Conservation (phyloP, 805 yeast genomes). For the Starmerella vaccinii region DNA sequence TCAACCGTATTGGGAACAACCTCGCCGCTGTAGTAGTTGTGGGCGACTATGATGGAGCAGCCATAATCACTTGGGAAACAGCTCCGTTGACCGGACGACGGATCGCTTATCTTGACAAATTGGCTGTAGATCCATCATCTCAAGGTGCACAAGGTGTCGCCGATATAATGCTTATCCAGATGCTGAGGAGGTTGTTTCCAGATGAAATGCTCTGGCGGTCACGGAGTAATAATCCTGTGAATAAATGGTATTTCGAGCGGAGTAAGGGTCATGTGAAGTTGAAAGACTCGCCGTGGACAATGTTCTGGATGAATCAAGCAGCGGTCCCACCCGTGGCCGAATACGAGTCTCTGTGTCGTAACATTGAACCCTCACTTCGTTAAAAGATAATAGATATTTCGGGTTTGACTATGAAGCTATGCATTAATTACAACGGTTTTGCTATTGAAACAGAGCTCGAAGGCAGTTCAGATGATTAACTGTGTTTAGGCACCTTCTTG, state of each 20-base stretch:
- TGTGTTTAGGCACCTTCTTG: slow-evolving; percentile 82
- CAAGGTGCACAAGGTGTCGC: slow-evolving; percentile 94
- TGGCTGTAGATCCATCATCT: slow-evolving; percentile 71
- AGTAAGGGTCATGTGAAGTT: slow-evolving; percentile 58
- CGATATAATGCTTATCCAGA: slow-evolving; percentile 77
- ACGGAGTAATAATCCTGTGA: slow-evolving; percentile 74
- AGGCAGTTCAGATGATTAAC: too few species aligned
- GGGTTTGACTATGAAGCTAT: too few species aligned
- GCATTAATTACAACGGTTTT: too few species aligned
- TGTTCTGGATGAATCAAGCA: slow-evolving; percentile 38
- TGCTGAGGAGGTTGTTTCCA: slow-evolving; percentile 55
- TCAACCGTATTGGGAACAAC: slow-evolving; percentile 50
- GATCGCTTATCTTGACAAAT: slow-evolving; percentile 81
- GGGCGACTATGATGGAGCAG: slow-evolving; percentile 94
- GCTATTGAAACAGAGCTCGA: too few species aligned
- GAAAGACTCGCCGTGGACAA: slow-evolving; percentile 34
- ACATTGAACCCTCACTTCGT: slow-evolving; percentile 46
- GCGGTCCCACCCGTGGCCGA: slow-evolving; percentile 35
- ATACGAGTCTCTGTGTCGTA: slow-evolving; percentile 45
- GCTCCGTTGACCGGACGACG: slow-evolving; percentile 29
- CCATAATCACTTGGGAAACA: slow-evolving; percentile 77
- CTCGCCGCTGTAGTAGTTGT: slow-evolving; percentile 73
- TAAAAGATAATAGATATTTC: too few species aligned
- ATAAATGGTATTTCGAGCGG: slow-evolving; percentile 95
- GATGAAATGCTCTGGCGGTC: slow-evolving; percentile 85